Percentiles rank a stretch among this genome's conserved stretches.
Evolutionary conservation across 495 filamentous ascomycete species (phyloP).

Genomic region (Neurospora tetrasperma): DNA sequence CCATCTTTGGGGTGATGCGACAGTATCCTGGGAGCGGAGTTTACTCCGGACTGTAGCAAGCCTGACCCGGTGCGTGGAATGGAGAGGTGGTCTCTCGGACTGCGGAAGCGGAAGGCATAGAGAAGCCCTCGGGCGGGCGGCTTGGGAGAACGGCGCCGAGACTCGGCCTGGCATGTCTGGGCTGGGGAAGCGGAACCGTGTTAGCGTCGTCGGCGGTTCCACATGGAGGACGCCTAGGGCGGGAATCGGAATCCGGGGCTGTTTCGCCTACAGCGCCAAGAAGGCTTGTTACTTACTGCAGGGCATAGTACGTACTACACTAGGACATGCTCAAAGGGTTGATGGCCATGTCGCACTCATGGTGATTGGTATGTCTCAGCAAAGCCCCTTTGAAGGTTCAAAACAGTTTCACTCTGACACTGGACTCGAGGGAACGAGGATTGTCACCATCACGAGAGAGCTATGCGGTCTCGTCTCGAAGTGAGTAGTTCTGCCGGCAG

Average conservation of each 20-base stretch:
- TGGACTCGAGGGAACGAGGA: not conserved
- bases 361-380: no score
- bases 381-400: not conserved
- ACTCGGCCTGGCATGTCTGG: not conserved
- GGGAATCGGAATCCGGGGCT: not conserved
- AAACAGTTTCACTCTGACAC: not conserved
- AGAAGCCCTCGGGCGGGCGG: not conserved
- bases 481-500: not conserved
- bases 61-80: not conserved
- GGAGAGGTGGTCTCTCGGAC: not conserved
- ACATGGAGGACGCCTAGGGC: not conserved
- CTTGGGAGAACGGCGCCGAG: not conserved
- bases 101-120: not conserved
- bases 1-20: not conserved
- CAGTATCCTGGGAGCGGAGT: not conserved
- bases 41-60: not conserved
- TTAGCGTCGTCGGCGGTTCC: not conserved
- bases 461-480: not conserved
- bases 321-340: not conserved
- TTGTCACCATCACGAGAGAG: not conserved
- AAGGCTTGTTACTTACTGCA: not conserved
- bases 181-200: not conserved
- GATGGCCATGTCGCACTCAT: not conserved
- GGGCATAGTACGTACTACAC: no score
- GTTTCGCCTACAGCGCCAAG: not conserved